Evolutionary conservation across 2,329 filamentous ascomycete genomes (phyloP), one percentile per base, ranked within the genome.

Genomic region (Phyllosticta citribraziliensis): DNA sequence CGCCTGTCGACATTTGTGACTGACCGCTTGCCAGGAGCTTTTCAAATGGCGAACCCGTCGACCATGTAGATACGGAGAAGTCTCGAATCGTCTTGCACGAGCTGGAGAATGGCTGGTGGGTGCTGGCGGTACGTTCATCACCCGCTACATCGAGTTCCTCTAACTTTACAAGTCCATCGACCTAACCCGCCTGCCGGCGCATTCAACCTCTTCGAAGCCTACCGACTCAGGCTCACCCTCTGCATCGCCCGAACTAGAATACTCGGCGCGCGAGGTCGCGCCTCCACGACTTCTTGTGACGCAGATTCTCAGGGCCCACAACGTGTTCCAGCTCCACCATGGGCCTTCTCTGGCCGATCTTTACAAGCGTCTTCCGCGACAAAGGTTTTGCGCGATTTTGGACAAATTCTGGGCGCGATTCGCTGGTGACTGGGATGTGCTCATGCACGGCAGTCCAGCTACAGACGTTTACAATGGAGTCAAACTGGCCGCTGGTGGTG

Each of bases 21-120:
- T 67, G 52, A 67, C 56, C 25, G 8, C 14, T 20, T 20, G 56
- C 17, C 68, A 88, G 86, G 70, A 92, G 86, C 68, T 99, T 99
- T 74, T 88, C 92, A 2, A 82, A 84, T 64, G 89, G 87, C 63
- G 81, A 86, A 66, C 74, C 89, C 1, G 84, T 97, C 50, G 90
- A 96, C 68, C 85, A 86, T 10, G 87, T 99, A 63, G 94, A 99
- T 70, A 97, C 94, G 1, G 89, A 96, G 68, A 94, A 89, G 77
- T 86, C 88, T 56, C 84, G 92, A 33, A 87, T 97, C 35, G 81
- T 97, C 35, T 77, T 97, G 53, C 85, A 91, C 68, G 91, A 99
- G 77, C 76, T 99, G 65, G 93, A 99, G 73, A 79, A 83, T 17
- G 89, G 89, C 30, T 99, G 94, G 94, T 99, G 95, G 95, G 86